These are phyloP conservation scores for Apophysomyces trapeziformis DNA, from an alignment of 371 early-diverging fungal species.

Conservation along the genomic window DNA sequence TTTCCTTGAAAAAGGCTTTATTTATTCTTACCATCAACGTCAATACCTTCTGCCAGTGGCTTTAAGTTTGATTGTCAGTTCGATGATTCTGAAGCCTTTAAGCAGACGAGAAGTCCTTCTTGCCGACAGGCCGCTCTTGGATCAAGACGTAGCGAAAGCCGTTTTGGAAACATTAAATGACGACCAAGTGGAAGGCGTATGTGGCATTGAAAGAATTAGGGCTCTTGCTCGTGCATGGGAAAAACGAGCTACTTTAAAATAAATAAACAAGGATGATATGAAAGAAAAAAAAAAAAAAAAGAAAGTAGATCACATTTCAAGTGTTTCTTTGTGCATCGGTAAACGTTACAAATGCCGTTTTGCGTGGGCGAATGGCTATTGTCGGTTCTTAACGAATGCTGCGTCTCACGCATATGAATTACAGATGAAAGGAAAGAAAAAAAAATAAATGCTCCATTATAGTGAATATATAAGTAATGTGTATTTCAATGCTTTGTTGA, in stretches of 20 bases:
- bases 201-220: slow-evolving; percentile 27
- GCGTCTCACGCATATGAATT: too few relatives aligned
- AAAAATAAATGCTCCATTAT: background rate
- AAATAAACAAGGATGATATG: slow-evolving; percentile 5
- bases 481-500: too few relatives aligned
- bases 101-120: slow-evolving; percentile 18
- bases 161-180: slow-evolving; percentile 28
- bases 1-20: slow-evolving; percentile 19
- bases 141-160: slow-evolving; percentile 28
- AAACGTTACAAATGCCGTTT: too few relatives aligned
- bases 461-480: too few relatives aligned
- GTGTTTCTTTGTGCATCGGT: too few relatives aligned
- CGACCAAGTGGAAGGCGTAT: slow-evolving; percentile 24
- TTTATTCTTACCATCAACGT: slow-evolving; percentile 31
- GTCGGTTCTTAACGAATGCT: too few relatives aligned
- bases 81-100: slow-evolving; percentile 31
- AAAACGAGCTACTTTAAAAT: slow-evolving; percentile 7
- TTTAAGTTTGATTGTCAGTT: slow-evolving; percentile 23
- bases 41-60: slow-evolving; percentile 31
- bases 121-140: slow-evolving; percentile 33
- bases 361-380: too few relatives aligned
- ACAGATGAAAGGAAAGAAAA: too few relatives aligned
- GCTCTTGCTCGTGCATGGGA: slow-evolving; percentile 30
- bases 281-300: slow-evolving; percentile 7
- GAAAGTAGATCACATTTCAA: background rate